Conservation (phyloP, 1,139 yeast species). For the Pichia sp. region DNA sequence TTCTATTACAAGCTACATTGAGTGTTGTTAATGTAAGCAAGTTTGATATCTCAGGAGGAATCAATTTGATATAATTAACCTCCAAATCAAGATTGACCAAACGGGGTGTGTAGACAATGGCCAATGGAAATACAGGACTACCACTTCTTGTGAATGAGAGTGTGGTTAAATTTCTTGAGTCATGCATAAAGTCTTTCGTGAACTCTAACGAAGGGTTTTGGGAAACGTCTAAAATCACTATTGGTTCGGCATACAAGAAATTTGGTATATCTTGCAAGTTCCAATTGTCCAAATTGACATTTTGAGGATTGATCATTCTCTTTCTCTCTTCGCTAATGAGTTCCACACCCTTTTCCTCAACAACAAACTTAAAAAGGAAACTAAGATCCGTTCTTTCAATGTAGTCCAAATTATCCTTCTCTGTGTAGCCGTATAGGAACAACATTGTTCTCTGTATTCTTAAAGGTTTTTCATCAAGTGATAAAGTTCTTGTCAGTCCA, state of each 20-base stretch:
- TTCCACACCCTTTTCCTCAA: conserved; percentile 67
- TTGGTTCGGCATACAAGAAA: conserved; percentile 75
- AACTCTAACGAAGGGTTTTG: conserved; percentile 81
- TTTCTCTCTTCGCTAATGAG: conserved; percentile 55
- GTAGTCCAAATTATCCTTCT: conserved; percentile 68
- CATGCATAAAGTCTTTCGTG: conserved; percentile 82
- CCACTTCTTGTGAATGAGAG: conserved; percentile 72
- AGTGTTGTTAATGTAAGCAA: conserved; percentile 52
- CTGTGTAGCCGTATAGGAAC: conserved; percentile 74
- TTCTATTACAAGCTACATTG: conserved; percentile 68
- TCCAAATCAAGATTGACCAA: conserved; percentile 72
- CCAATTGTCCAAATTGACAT: conserved; percentile 71
- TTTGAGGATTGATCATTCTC: conserved; percentile 62
- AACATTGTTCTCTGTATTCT: conserved; percentile 72
- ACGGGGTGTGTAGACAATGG: conserved; percentile 64
- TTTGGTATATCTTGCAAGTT: conserved; percentile 83
- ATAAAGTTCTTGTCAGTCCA: conserved; percentile 68
- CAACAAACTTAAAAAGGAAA: conserved; percentile 78
- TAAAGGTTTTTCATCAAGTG: conserved; percentile 72
- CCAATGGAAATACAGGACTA: conserved; percentile 67
- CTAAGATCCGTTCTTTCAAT: conserved; percentile 87
- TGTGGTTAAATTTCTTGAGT: conserved; percentile 66
- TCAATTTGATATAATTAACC: conserved; percentile 64
- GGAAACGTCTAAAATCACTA: conserved; percentile 78
- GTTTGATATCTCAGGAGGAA: conserved; percentile 57